Evolutionary conservation across 345 rosid genomes (phyloP), one percentile per base, ranked within the genome.

Genomic region (Cochlearia excelsa): DNA sequence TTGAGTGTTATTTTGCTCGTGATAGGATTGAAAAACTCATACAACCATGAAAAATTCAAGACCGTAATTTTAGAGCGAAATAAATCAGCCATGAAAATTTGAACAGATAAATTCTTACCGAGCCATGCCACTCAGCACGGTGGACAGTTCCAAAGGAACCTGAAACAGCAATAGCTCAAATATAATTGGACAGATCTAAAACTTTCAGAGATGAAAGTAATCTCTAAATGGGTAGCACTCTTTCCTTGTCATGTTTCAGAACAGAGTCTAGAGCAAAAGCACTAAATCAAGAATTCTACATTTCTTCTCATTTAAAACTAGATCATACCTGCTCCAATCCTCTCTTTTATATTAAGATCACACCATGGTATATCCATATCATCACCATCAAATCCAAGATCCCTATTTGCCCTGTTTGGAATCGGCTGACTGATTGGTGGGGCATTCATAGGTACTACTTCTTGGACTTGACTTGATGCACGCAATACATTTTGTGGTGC

Each of bases 61-160:
- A 30, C 42, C 54, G 30, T 4, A 60, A 9, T 30, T 9, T 4
- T 30, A 46, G 7, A 26, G 38, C 5, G 2, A 45, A 16, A 54
- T 16, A 11, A 55, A 4, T 16, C 30, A 61, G 51, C 5, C 39
- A 30, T 0, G 5, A 5, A 30, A 39, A 30, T 39, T 54, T 46
- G 57, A 56, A 27, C 23, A 41, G 50, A 43, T 7, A 55, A 30
- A 26, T 58, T 63, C 93, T 81, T 86, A 94, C 99, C 68, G 99
- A 87, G 75, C 97, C 97, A 84, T 90, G 85, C 99, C 97, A 90
- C 55, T 94, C 99, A 73, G 99, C 99, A 75, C 93, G 97, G 74
- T 87, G 96, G 52, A 94, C 99, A 68, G 88, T 94, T 57, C 99
- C 99, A 76, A 94, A 94, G 75, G 99, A 94, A 76, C 99, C 99